These are phyloP conservation scores for Erigeron canadensis DNA, from an alignment of 129 eudicot genomes.

Conservation along the genomic window DNA sequence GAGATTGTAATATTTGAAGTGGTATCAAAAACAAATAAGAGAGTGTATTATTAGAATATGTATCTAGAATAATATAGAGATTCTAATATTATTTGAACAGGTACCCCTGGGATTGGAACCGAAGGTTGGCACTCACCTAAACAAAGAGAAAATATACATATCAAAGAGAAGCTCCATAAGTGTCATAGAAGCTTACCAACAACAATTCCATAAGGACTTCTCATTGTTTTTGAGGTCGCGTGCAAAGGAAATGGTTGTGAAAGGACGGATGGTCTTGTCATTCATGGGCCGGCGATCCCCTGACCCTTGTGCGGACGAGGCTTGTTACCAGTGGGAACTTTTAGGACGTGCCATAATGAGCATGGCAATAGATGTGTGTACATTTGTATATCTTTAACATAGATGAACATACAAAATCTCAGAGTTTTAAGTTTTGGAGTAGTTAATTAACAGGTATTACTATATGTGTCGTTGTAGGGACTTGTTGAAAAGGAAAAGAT, in stretches of 20 bases:
- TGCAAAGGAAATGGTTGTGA: constrained; percentile 47
- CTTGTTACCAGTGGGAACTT: constrained; percentile 53
- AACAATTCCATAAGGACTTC: constrained; percentile 51
- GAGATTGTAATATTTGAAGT: background rate
- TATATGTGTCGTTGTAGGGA: constrained; percentile 42
- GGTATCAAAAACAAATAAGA: background rate
- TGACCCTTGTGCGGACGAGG: constrained; percentile 36
- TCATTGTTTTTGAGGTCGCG: constrained; percentile 48
- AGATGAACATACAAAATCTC: background rate
- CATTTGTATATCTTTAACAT: background rate
- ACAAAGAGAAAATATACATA: constrained; percentile 57
- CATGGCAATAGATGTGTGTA: constrained; percentile 45
- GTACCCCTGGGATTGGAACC: constrained; percentile 48
- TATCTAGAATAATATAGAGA: background rate
- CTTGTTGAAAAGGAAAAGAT: constrained; percentile 47
- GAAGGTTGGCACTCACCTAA: constrained; percentile 17
- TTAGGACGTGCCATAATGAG: constrained; percentile 47
- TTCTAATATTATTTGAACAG: constrained; percentile 23
- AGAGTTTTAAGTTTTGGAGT: background rate
- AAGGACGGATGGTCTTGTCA: constrained; percentile 59
- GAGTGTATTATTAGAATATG: background rate
- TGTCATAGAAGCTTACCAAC: constrained; percentile 47
- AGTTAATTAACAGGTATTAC: background rate
- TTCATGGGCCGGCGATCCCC: constrained; percentile 41
- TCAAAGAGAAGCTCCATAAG: constrained; percentile 35